Evolutionary conservation across 345 rosid genomes (phyloP).

Genomic region (Populus alba): DNA sequence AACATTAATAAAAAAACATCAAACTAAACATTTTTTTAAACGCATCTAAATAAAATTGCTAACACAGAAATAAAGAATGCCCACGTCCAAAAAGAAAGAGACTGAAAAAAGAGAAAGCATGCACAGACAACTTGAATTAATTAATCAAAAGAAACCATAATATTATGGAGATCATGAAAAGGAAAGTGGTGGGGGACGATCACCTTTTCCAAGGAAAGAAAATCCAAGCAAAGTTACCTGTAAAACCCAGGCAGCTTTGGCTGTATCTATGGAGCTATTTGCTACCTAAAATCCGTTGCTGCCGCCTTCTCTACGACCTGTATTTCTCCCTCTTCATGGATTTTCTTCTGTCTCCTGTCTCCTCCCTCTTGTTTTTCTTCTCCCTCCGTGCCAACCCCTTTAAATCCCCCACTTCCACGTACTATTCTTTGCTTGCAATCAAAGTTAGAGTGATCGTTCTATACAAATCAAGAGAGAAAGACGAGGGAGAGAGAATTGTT

Average conservation of each 20-base stretch:
- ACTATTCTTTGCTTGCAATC: background rate
- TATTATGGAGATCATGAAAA: background rate
- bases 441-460: background rate
- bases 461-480: background rate
- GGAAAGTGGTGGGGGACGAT: background rate
- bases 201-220: constrained; percentile 13
- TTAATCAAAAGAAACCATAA: background rate
- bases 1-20: no score
- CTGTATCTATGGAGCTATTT: constrained; percentile 26
- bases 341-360: constrained; percentile 21
- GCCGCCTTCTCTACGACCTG: constrained; percentile 22
- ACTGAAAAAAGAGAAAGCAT: background rate
- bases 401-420: background rate
- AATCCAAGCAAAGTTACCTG: constrained; percentile 30
- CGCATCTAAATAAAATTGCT: no score
- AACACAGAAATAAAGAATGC: no score
- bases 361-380: background rate
- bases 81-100: background rate
- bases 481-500: background rate
- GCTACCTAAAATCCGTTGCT: constrained; percentile 7
- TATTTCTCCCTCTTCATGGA: constrained; percentile 5
- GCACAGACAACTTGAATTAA: background rate
- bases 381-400: background rate
- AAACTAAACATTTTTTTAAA: no score
- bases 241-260: constrained; percentile 38